Evolutionary conservation across 2,329 filamentous ascomycete species (phyloP).

Genomic region (Orbilia brochopaga): DNA sequence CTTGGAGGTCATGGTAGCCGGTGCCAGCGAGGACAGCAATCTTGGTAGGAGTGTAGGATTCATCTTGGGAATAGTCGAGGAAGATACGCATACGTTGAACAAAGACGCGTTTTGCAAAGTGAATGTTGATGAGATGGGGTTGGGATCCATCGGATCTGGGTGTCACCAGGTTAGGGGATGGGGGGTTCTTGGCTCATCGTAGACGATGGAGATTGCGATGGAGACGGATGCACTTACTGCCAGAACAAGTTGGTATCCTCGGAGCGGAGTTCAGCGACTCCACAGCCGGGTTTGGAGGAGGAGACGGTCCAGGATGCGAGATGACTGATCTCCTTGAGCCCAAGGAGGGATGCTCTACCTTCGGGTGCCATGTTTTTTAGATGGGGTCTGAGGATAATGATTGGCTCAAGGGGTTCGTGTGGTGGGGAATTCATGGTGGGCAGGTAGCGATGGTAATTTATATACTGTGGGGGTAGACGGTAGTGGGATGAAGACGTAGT

Average conservation of each 20-base stretch:
- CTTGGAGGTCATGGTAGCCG: slow-evolving; percentile 86
- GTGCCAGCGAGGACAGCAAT: slow-evolving; percentile 89
- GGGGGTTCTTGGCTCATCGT: too few relatives aligned
- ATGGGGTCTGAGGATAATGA: slow-evolving; percentile 3
- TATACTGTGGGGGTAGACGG: background rate
- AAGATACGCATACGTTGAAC: slow-evolving; percentile 81
- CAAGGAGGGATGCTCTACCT: slow-evolving; percentile 53
- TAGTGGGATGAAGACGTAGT: background rate
- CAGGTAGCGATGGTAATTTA: too few relatives aligned
- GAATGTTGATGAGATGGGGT: slow-evolving; percentile 80
- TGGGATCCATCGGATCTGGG: slow-evolving; percentile 79
- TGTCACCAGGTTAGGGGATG: background rate
- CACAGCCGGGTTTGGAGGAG: slow-evolving; percentile 79
- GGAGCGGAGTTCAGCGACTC: slow-evolving; percentile 75
- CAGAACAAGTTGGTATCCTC: slow-evolving; percentile 77
- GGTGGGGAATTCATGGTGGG: too few relatives aligned
- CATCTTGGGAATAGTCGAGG: slow-evolving; percentile 89
- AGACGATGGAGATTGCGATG: background rate
- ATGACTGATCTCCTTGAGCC: slow-evolving; percentile 83
- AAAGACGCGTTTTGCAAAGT: slow-evolving; percentile 81
- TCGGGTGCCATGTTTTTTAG: slow-evolving; percentile 16
- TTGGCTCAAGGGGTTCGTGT: too few relatives aligned
- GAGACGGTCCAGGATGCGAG: slow-evolving; percentile 83
- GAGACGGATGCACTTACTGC: slow-evolving; percentile 66
- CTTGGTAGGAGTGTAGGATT: slow-evolving; percentile 94